Percentiles rank a stretch among this genome's conserved stretches.
Evolutionary conservation across 2,329 filamentous ascomycete genomes (phyloP).

Genomic region (Ophiostoma sp.): DNA sequence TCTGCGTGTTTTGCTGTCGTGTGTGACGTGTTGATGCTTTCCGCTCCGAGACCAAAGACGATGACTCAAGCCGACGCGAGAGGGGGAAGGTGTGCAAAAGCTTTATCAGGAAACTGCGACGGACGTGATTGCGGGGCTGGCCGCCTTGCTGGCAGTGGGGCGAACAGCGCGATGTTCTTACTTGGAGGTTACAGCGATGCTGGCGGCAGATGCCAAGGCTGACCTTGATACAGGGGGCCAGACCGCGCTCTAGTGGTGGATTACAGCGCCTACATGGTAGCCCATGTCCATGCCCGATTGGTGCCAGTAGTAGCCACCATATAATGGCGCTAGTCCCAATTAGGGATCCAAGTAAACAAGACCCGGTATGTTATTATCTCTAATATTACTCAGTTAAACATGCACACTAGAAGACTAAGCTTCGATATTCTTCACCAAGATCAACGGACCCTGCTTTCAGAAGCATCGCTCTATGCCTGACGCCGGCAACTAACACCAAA

Average conservation of each 20-base stretch:
- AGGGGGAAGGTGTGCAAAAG: neutral
- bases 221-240: slow-evolving; percentile 12
- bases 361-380: neutral
- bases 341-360: slow-evolving; percentile 32
- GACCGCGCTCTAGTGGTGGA: neutral
- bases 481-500: slow-evolving; percentile 1
- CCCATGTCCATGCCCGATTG: slow-evolving; percentile 3
- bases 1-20: neutral
- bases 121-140: slow-evolving; percentile 21
- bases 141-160: slow-evolving; percentile 13
- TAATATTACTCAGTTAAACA: neutral
- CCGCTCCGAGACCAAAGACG: neutral
- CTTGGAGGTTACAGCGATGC: neutral
- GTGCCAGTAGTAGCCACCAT: neutral
- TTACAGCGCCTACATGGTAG: neutral
- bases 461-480: neutral
- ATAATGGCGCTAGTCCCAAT: slow-evolving; percentile 26
- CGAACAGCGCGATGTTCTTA: neutral
- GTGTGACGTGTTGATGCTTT: slow-evolving; percentile 19
- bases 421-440: neutral
- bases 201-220: slow-evolving; percentile 17
- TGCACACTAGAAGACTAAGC: neutral
- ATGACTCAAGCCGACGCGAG: slow-evolving; percentile 18
- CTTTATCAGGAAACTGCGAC: slow-evolving; percentile 14
- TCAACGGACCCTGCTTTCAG: slow-evolving; percentile 5